Evolutionary conservation across 73 alveolate species (phyloP).

Genomic region (Blepharisma japonicum): DNA sequence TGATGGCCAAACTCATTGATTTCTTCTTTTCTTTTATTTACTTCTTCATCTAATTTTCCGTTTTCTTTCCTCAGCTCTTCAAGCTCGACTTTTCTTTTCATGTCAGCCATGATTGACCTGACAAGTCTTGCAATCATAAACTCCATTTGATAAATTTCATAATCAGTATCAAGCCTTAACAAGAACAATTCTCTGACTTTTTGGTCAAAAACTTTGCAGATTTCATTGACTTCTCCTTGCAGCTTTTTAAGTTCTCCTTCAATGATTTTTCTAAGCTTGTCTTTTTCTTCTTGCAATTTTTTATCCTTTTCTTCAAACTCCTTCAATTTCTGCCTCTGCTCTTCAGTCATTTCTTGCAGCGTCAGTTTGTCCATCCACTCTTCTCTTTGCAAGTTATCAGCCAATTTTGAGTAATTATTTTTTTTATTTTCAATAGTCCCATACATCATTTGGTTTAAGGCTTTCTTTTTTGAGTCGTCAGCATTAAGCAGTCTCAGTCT

Average conservation of each 20-base stretch:
- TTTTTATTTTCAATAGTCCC: slow-evolving; percentile 75
- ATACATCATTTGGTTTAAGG: slow-evolving; percentile 83
- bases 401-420: slow-evolving; percentile 60
- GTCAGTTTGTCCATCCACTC: slow-evolving; percentile 88
- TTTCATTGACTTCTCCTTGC: slow-evolving; percentile 35
- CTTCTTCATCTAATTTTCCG: not conserved
- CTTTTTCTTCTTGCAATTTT: slow-evolving; percentile 83
- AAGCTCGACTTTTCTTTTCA: slow-evolving; percentile 1
- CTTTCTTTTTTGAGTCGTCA: slow-evolving; percentile 89
- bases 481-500: slow-evolving; percentile 82
- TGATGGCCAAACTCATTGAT: not conserved
- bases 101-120: not conserved
- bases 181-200: slow-evolving; percentile 24
- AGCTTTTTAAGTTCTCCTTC: slow-evolving; percentile 68
- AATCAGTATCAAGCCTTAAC: slow-evolving; percentile 7
- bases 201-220: not conserved
- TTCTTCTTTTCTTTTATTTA: not conserved
- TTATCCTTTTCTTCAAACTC: slow-evolving; percentile 88
- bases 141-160: slow-evolving; percentile 27
- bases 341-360: slow-evolving; percentile 89
- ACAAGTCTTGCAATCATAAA: slow-evolving; percentile 13
- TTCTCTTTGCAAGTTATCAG: slow-evolving; percentile 78
- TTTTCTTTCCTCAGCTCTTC: not conserved
- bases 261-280: slow-evolving; percentile 77
- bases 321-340: slow-evolving; percentile 72